Conservation (phyloP, 495 filamentous ascomycete genomes). For the Cenococcum geophilum region DNA sequence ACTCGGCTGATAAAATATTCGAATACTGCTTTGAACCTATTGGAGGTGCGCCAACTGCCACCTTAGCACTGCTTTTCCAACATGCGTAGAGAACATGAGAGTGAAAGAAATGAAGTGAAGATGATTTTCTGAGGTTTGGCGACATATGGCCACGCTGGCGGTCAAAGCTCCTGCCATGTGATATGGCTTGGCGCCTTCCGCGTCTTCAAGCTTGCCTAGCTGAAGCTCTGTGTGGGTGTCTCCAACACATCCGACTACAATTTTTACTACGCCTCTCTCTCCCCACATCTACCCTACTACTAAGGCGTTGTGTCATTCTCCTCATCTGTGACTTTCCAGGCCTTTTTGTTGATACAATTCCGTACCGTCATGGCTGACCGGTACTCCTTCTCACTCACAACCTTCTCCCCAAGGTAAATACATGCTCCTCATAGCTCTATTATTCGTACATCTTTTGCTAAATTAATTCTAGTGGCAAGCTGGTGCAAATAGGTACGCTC, state of each 20-base stretch:
- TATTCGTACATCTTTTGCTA: constrained; percentile 36
- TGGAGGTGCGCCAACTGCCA: too few relatives aligned
- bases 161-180: constrained; percentile 24
- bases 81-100: not conserved
- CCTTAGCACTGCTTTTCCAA: too few relatives aligned
- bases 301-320: not conserved
- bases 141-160: not conserved
- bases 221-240: constrained; percentile 19
- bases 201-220: constrained; percentile 26
- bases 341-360: constrained; percentile 5
- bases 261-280: not conserved
- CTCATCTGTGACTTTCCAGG: not conserved
- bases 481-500: constrained; percentile 70
- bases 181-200: constrained; percentile 8
- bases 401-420: constrained; percentile 95
- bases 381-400: constrained; percentile 99
- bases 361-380: constrained; percentile 76
- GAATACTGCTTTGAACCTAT: too few relatives aligned
- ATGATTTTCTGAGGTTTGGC: not conserved
- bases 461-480: constrained; percentile 68
- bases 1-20: too few relatives aligned
- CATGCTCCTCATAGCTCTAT: not conserved
- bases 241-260: not conserved
- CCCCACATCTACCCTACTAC: not conserved
- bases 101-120: not conserved